phyloP scores from a whole-genome alignment of 2,329 filamentous ascomycete species.

The Thelonectria blattea region DNA sequence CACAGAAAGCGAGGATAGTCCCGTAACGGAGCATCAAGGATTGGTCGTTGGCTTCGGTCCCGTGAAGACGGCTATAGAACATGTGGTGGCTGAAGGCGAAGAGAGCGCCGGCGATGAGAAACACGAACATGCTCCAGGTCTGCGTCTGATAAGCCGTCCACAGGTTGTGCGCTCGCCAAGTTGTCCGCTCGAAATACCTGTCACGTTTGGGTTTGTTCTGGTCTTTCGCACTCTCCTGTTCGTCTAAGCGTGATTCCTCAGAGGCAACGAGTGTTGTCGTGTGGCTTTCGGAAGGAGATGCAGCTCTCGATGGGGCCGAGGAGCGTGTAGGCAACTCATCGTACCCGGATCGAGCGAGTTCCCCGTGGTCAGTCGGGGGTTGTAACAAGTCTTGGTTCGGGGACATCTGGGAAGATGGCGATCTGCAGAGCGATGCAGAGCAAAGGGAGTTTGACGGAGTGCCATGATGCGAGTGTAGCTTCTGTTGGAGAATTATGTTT shows the following conservation, averaged over 20 bases:
- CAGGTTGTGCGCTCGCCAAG: not conserved
- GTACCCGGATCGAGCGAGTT: not conserved
- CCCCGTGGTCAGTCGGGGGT: not conserved
- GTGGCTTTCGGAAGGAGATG: not conserved
- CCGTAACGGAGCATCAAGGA: constrained; percentile 33
- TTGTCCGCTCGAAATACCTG: not conserved
- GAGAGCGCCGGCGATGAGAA: constrained; percentile 29
- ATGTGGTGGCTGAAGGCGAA: constrained; percentile 33
- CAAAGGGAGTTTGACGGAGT: not conserved
- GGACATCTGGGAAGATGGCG: not conserved
- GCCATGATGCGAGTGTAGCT: not conserved
- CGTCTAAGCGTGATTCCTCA: not conserved
- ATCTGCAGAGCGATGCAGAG: not conserved
- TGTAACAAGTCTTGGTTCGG: not conserved
- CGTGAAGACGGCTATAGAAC: constrained; percentile 17
- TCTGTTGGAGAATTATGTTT: not conserved
- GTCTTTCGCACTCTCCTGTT: not conserved
- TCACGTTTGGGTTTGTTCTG: not conserved
- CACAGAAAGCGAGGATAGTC: constrained; percentile 31
- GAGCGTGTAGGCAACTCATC: not conserved
- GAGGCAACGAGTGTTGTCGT: not conserved
- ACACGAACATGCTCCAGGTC: constrained; percentile 35
- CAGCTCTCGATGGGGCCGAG: not conserved
- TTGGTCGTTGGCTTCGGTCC: constrained; percentile 24
- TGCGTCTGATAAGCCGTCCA: not conserved